Evolutionary conservation across 164 flowering plant species (phyloP).

Genomic region (Berberis thunbergii): DNA sequence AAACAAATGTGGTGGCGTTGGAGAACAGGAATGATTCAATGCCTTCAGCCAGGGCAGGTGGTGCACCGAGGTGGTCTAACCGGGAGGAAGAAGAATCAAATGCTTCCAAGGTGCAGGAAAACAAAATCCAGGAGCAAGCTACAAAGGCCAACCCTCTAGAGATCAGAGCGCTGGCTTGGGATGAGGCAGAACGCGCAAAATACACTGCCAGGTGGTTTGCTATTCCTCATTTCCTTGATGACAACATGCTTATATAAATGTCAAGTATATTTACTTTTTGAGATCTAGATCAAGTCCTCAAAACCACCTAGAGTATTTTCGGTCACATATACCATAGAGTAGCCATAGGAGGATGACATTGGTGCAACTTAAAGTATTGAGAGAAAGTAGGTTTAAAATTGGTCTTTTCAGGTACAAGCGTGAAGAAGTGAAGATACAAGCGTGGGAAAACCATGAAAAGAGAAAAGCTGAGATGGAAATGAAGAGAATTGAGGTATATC

Average conservation of each 20-base stretch:
- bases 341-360: background rate
- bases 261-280: background rate
- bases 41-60: slow-evolving; percentile 17
- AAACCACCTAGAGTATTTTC: background rate
- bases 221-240: background rate
- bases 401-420: slow-evolving; percentile 61
- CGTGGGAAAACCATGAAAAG: slow-evolving; percentile 94
- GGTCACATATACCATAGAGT: background rate
- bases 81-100: slow-evolving; percentile 27
- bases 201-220: slow-evolving; percentile 76
- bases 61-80: slow-evolving; percentile 15
- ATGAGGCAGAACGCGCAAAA: slow-evolving; percentile 92
- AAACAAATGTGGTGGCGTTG: slow-evolving; percentile 10
- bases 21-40: slow-evolving; percentile 27
- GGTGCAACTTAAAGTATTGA: background rate
- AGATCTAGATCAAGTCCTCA: background rate
- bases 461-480: slow-evolving; percentile 91
- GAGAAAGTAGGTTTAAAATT: background rate
- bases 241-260: too few relatives aligned
- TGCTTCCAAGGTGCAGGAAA: slow-evolving; percentile 11
- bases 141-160: slow-evolving; percentile 46
- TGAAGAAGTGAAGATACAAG: slow-evolving; percentile 90
- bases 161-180: slow-evolving; percentile 84
- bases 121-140: slow-evolving; percentile 23
- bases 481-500: slow-evolving; percentile 78